These are phyloP conservation scores for Hawksworthiomyces lignivorus DNA, from an alignment of 2,329 filamentous ascomycete genomes.

Conservation along the genomic window DNA sequence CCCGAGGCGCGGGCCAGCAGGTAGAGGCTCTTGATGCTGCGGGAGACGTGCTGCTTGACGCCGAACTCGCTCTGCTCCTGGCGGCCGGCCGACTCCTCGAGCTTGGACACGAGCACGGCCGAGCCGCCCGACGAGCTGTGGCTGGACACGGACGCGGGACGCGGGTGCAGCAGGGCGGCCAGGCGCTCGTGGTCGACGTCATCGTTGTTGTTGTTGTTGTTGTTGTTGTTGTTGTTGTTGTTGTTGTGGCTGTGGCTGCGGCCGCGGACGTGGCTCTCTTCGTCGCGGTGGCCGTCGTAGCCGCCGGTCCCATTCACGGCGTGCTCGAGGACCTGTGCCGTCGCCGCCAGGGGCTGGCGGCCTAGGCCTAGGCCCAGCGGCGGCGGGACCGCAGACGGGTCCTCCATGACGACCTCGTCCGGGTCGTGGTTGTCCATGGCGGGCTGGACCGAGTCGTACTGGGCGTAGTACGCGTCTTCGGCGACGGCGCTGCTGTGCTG, in stretches of 20 bases:
- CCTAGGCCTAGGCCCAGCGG: not conserved
- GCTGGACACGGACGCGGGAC: slow-evolving; percentile 51
- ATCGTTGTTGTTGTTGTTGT: slow-evolving; percentile 25
- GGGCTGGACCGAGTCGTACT: slow-evolving; percentile 71
- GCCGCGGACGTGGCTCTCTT: no score
- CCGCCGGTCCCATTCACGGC: slow-evolving; percentile 24
- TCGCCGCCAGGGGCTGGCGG: slow-evolving; percentile 11
- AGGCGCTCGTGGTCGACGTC: slow-evolving; percentile 31
- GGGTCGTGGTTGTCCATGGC: slow-evolving; percentile 75
- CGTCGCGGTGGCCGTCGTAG: slow-evolving; percentile 31
- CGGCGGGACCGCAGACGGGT: slow-evolving; percentile 27
- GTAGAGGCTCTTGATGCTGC: slow-evolving; percentile 70
- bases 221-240: no score
- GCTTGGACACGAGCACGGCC: slow-evolving; percentile 52
- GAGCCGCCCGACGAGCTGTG: slow-evolving; percentile 42
- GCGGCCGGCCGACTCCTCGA: slow-evolving; percentile 47
- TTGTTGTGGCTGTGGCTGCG: no score
- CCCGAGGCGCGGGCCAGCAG: slow-evolving; percentile 61
- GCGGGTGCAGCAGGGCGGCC: slow-evolving; percentile 42
- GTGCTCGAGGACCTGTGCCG: slow-evolving; percentile 17
- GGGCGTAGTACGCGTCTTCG: slow-evolving; percentile 68
- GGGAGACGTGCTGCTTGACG: slow-evolving; percentile 71
- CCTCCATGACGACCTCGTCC: slow-evolving; percentile 47
- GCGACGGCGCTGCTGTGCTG: slow-evolving; percentile 28
- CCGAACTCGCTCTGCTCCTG: slow-evolving; percentile 61